Percentiles rank a stretch among this genome's conserved stretches.
Conservation (phyloP, 441 rosid species). For the Erodium chrysanthum region DNA sequence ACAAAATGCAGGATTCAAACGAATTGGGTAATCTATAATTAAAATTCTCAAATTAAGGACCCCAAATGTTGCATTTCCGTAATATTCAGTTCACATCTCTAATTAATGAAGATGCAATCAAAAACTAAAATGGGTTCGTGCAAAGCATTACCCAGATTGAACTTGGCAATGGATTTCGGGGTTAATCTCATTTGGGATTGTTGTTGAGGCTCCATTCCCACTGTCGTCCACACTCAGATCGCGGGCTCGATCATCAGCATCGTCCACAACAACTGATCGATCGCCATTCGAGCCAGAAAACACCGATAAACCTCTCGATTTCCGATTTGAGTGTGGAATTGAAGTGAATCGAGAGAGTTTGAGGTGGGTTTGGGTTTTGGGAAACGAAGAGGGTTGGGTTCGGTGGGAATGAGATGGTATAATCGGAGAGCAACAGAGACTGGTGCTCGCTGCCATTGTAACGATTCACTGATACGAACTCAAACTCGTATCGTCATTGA, state of each 20-base stretch:
- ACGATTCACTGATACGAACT: neutral
- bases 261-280: neutral
- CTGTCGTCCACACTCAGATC: neutral
- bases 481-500: neutral
- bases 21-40: neutral
- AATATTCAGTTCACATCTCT: neutral
- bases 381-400: neutral
- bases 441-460: neutral
- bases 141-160: slow-evolving; percentile 2
- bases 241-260: neutral
- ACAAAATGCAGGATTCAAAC: neutral
- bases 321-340: neutral
- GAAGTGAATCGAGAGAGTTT: neutral
- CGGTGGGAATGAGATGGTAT: neutral
- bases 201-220: neutral
- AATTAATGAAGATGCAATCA: neutral
- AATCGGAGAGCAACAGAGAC: neutral
- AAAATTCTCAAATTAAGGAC: neutral
- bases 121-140: neutral
- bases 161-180: neutral
- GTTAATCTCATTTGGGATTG: neutral
- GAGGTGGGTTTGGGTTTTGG: neutral
- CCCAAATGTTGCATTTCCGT: neutral
- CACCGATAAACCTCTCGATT: neutral
- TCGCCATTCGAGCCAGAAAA: neutral